phyloP scores from a whole-genome alignment of 257 asterid genomes.

The Jacaranda mimosifolia region DNA sequence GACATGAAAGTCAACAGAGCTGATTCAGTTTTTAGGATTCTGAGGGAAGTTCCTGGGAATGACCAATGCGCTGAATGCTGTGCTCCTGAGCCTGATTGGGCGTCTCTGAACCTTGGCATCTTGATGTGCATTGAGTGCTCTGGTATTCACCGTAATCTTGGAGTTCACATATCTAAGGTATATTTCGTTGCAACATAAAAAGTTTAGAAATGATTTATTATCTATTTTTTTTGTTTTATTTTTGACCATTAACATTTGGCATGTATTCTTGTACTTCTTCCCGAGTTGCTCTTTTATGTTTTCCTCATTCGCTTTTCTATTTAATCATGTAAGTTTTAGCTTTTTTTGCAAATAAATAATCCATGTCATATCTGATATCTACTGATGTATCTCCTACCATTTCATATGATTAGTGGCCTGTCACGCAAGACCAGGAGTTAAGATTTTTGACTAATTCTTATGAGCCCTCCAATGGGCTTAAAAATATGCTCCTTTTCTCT shows the following conservation, averaged over 20 bases:
- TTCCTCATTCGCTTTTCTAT: neutral
- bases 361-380: neutral
- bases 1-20: conserved; percentile 53
- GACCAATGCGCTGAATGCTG: conserved; percentile 90
- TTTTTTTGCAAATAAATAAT: conserved; percentile 6
- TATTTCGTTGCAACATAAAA: neutral
- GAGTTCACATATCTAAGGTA: conserved; percentile 99
- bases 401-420: neutral
- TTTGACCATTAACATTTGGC: conserved; percentile 14
- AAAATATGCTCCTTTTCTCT: neutral
- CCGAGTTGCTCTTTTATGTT: neutral
- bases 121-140: conserved; percentile 98
- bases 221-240: neutral
- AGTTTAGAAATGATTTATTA: conserved; percentile 8
- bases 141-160: conserved; percentile 98
- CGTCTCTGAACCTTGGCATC: conserved; percentile 94
- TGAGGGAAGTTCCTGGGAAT: conserved; percentile 86
- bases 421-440: neutral
- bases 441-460: neutral
- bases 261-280: conserved; percentile 8
- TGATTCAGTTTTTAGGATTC: conserved; percentile 76
- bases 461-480: neutral
- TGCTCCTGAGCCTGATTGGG: conserved; percentile 95
- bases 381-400: neutral
- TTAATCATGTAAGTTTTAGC: neutral